phyloP scores from a whole-genome alignment of 306 rosid species.

The Herpetospermum pedunculosum region DNA sequence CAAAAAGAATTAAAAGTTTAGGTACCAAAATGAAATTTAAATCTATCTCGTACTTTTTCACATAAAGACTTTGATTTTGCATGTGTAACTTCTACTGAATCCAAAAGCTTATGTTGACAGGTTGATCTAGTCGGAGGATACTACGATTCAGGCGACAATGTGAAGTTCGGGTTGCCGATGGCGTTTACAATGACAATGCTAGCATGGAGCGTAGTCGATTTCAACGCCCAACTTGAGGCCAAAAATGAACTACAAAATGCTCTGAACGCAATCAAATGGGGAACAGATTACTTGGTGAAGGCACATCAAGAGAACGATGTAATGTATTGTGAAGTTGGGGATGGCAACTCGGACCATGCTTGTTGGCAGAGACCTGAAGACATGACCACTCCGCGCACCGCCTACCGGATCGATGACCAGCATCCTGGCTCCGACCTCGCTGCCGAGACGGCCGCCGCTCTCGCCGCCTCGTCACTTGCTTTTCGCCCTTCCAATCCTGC shows the following conservation, averaged over 20 bases:
- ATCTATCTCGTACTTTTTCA: background rate
- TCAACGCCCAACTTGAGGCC: slow-evolving; percentile 4
- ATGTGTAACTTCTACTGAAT: background rate
- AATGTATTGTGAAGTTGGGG: slow-evolving; percentile 44
- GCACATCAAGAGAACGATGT: slow-evolving; percentile 32
- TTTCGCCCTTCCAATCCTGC: background rate
- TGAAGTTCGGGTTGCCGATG: slow-evolving; percentile 54
- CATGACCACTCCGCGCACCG: slow-evolving; percentile 33
- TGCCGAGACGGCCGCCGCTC: slow-evolving; percentile 50
- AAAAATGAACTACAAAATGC: slow-evolving; percentile 27
- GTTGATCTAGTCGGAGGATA: slow-evolving; percentile 53
- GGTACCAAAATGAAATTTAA: no score
- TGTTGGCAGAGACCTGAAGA: slow-evolving; percentile 74
- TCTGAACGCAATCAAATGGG: slow-evolving; percentile 46
- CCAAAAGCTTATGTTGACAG: slow-evolving; percentile 7
- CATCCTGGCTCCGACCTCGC: slow-evolving; percentile 61
- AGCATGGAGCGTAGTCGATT: slow-evolving; percentile 56
- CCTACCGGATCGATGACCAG: slow-evolving; percentile 20
- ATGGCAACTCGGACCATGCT: slow-evolving; percentile 33
- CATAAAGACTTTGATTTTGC: background rate
- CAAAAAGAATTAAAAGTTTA: no score
- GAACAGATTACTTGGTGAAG: slow-evolving; percentile 44
- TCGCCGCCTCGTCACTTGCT: slow-evolving; percentile 48
- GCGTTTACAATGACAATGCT: slow-evolving; percentile 56
- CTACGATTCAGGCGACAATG: slow-evolving; percentile 63